Base-by-base conservation (phyloP, 148 eudicot species). In the Amaranthus hypochondriacus region DNA sequence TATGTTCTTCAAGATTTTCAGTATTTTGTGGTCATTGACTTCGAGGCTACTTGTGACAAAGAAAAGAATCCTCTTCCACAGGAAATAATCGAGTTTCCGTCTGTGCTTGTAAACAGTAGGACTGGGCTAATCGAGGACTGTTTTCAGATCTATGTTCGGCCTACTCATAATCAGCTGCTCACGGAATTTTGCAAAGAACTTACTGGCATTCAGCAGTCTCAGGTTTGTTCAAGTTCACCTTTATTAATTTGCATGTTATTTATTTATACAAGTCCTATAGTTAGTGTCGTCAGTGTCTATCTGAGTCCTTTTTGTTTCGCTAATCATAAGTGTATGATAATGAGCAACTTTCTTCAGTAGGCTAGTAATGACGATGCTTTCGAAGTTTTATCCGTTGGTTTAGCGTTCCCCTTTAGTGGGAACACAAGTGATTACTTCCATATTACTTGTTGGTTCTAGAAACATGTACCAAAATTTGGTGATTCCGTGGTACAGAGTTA, bases 11-110 rank as follows among this genome's bases (percentile, higher is more conserved):
- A 94, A 73, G 92, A 94, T 63, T 92, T 94, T 62, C 90, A 92
- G 52, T 89, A 88, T 78, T 92, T 94, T 83, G 96, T 94, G 82
- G 98, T 94, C 56, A 94, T 94, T 72, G 98, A 94, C 72, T 94
- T 94, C 75, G 98, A 94, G 88, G 98, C 98, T 62, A 94, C 98
- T 68, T 94, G 98, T 78, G 98, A 94, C 75, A 90, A 85, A 78
- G 90, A 74, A 54, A 86, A 73, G 75, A 85, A 80, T 58, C 97
- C 96, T 70, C 84, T 86, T 75, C 98, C 98, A 6, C 98, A 94
- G 72, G 98, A 94, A 84, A 94, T 94, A 51, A 94, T 94, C 73
- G 98, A 94, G 86, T 94, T 94, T 21, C 98, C 98, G 60, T 88
- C 98, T 57, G 97, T 94, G 48, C 85, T 94, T 62, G 97, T 94